Base-by-base conservation (phyloP, 768 basidiomycete genomes). In the Inosperma sp. region DNA sequence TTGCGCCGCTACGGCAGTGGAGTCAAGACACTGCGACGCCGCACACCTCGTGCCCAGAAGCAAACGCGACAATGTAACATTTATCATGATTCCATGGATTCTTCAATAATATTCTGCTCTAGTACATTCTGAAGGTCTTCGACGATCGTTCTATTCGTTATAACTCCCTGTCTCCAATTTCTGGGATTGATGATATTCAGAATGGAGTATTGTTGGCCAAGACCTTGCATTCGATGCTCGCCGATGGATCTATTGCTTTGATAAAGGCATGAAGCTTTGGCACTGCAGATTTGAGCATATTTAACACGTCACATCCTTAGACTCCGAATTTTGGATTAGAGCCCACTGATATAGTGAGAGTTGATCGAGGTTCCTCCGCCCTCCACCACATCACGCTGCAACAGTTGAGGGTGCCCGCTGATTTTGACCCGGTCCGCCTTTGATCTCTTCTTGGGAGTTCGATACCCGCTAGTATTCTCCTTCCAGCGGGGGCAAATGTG, bases 311-410 rank as follows among this genome's bases (percentile, higher is more conserved):
- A 22, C 29, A 25, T 47, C 26, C 45, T 47, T 35, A 47, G 45
- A 47, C 45, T 13, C 45, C 45, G 22, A 47, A 35, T 47, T 47
- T 47, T 47, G 45, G 33, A 33, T 47, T 47, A 7, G 33, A 47
- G 36, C 1, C 46, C 12, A 26, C n/a, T 9, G 46, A 48, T 48
- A 48, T 48, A 48, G 34, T 26, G 34, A 48, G 46, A 48, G 34
- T 36, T 10, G 46, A 36, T 36, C 34, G 34, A 48, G 46, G 46
- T 48, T 14, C 46, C 16, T 17, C 46, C 19, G 30, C 8, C 8
- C 8, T n/a, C n/a, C 8, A 31, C 8, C 30, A n/a, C 30, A 8
- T 31, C 30, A 31, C 30, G 8, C 30, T 31, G 8, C 30, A 31
- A 31, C 30, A 31, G 8, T 31, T 31, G 30, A 31, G n/a, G n/a